Percentiles rank a stretch among this genome's conserved stretches.
phyloP scores from a whole-genome alignment of 2,329 filamentous ascomycete species.

The Scolecobasidium constrictum region DNA sequence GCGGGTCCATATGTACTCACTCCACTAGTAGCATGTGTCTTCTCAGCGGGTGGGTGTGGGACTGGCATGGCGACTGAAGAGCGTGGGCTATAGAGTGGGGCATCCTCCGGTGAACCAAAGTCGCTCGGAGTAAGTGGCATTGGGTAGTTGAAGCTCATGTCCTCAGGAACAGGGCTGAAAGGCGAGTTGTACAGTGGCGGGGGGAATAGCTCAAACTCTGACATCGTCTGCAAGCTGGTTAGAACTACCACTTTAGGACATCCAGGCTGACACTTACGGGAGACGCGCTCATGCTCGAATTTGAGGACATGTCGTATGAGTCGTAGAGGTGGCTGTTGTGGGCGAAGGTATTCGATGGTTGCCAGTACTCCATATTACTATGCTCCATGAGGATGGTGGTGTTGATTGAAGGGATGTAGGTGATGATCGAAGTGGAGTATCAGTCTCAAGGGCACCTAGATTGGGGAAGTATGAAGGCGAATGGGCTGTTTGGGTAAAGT shows the following conservation, averaged over 20 bases:
- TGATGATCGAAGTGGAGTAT: too few relatives aligned
- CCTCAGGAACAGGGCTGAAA: conserved; percentile 7
- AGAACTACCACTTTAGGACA: neutral
- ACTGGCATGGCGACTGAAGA: conserved; percentile 5
- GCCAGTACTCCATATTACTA: conserved; percentile 5
- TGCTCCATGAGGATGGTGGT: conserved; percentile 2
- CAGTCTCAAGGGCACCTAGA: neutral
- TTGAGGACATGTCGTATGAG: conserved; percentile 5
- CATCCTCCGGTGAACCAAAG: conserved; percentile 27
- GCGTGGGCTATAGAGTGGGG: conserved; percentile 25
- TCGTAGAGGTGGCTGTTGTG: conserved; percentile 5
- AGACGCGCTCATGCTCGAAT: conserved; percentile 24
- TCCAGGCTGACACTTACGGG: conserved; percentile 19
- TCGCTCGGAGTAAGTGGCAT: conserved; percentile 28
- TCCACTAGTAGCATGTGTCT: conserved; percentile 19
- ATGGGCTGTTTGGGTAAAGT: neutral
- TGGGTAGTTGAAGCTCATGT: conserved; percentile 20
- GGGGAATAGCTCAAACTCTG: conserved; percentile 8
- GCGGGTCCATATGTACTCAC: conserved; percentile 12
- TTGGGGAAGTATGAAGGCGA: neutral
- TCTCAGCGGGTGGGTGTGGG: conserved; percentile 14
- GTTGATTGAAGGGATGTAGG: too few relatives aligned
- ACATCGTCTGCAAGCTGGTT: conserved; percentile 7
- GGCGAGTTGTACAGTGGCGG: conserved; percentile 5
- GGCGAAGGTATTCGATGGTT: conserved; percentile 3